These are phyloP conservation scores for Coemansia sp. DNA, from an alignment of 192 early-diverging fungal genomes.

Conservation along the genomic window DNA sequence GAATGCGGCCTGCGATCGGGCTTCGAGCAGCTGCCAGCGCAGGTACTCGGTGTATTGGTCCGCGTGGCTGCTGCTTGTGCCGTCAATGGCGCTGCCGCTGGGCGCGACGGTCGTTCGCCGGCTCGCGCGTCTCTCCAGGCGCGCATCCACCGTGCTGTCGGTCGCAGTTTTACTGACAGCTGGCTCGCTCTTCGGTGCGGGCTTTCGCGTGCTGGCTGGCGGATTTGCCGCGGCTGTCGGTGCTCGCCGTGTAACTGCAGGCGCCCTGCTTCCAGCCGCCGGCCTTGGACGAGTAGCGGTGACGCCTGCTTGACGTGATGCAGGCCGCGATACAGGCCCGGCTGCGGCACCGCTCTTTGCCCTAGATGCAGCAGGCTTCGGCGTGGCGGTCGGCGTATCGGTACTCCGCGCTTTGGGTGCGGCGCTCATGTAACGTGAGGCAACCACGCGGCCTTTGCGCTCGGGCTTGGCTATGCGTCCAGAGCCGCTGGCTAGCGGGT, in stretches of 20 bases:
- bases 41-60: conserved; percentile 10
- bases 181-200: background rate
- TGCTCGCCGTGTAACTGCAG: background rate
- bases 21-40: conserved; percentile 40
- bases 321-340: background rate
- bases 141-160: background rate
- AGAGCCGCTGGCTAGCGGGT: conserved; percentile 2
- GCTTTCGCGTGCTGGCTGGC: background rate
- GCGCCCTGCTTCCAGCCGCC: background rate
- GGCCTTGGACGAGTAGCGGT: background rate
- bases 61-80: background rate
- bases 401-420: background rate
- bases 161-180: background rate
- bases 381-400: background rate
- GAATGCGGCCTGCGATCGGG: conserved; percentile 29
- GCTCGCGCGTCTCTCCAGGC: background rate
- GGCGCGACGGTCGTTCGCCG: background rate
- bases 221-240: background rate
- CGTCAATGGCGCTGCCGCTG: background rate
- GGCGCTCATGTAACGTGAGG: conserved; percentile 43
- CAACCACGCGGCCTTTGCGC: conserved; percentile 22
- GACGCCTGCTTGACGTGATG: background rate
- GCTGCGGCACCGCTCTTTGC: background rate
- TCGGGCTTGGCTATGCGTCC: conserved; percentile 33
- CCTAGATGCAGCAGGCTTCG: conserved; percentile 1